phyloP scores from a whole-genome alignment of 108 stramenopile genomes.

The Bacterosira constricta region DNA sequence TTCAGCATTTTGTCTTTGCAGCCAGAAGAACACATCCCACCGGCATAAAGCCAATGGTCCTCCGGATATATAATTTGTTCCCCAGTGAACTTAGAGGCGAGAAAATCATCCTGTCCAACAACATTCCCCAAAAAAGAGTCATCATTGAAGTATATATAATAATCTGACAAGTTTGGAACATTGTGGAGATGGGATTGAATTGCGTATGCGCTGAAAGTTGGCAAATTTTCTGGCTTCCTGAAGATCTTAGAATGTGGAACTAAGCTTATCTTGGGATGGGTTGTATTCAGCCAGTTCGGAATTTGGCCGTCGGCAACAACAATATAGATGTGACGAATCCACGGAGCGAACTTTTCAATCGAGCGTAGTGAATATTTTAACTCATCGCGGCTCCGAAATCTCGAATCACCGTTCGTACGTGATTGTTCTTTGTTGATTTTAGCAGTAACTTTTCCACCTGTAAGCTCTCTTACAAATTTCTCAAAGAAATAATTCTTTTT shows the following conservation, averaged over 20 bases:
- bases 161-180: not conserved
- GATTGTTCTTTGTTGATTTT: not conserved
- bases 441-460: not conserved
- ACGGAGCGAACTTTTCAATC: conserved; percentile 59
- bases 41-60: not conserved
- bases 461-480: not conserved
- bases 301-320: conserved; percentile 46
- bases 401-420: not conserved
- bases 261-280: not conserved
- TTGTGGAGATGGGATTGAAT: not conserved
- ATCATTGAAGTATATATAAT: not conserved
- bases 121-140: not conserved
- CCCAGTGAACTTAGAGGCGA: not conserved
- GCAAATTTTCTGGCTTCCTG: not conserved
- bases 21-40: not conserved
- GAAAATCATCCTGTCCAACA: not conserved
- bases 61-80: not conserved
- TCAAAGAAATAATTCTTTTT: conserved; percentile 9
- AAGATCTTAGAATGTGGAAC: not conserved
- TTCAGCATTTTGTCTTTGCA: not conserved
- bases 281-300: not conserved
- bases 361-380: conserved; percentile 60
- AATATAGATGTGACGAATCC: conserved; percentile 53
- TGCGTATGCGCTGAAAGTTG: not conserved
- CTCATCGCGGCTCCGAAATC: conserved; percentile 46